Base-by-base conservation (phyloP, 768 basidiomycete species). In the Russula abietina region DNA sequence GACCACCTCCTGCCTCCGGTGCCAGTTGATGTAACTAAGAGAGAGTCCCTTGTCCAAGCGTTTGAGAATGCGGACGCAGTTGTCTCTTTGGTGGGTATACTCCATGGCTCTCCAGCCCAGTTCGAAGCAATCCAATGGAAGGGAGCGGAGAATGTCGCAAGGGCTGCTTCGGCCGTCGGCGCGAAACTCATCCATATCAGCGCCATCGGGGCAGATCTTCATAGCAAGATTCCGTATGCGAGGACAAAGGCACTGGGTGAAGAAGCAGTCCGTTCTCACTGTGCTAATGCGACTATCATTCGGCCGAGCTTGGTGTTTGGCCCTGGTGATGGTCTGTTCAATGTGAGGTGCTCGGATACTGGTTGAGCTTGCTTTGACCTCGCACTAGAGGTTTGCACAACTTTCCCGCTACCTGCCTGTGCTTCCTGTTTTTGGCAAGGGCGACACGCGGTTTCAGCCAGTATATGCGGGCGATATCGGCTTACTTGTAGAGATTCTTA, bases 341-440 rank as follows among this genome's bases (percentile, higher is more conserved):
- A 81, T 62, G 88, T 89, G 58, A 57, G 83, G 64, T 6, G 26
- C 64, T 10, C 16, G n/a, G 19, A 22, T 22, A 4, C 19, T 17
- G 4, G 28, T 46, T 54, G 53, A 41, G 45, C 28, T 28, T 5
- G 6, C 39, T 50, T 55, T 33, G 33, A 45, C 54, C 14, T 10
- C 57, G 22, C 28, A 36, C 16, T 65, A 89, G 87, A 77, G 84
- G 48, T 88, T 91, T 68, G 83, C 84, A 33, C 77, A 74, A 30
- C 71, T 91, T 32, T 81, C 86, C 0, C 77, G 75, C 55, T 76
- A 81, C 63, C 72, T 90, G 38, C 88, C 88, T 2, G 84, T 88
- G 70, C 72, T 90, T 30, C 89, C 88, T n/a, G 86, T 91, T 6
- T 90, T 89, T 69, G 85, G 82, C 10, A 85, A 85, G n/a, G 89